Conservation (phyloP, 441 rosid species). For the Aquilaria agallochum region DNA sequence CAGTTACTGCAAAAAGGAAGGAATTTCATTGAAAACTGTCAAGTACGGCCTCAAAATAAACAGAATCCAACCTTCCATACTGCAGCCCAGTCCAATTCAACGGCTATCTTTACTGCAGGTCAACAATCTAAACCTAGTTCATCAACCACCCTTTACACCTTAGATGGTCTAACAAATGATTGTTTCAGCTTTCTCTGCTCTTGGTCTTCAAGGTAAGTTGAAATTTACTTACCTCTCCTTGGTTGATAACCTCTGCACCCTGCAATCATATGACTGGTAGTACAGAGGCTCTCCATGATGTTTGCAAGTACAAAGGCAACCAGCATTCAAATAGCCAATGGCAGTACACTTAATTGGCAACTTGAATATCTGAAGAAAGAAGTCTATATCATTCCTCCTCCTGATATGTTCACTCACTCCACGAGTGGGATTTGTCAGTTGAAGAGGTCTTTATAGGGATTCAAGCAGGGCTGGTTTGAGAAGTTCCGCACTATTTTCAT, state of each 20-base stretch:
- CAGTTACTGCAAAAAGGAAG: slow-evolving; percentile 1
- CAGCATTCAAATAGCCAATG: too few relatives aligned
- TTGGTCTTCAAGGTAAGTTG: background rate
- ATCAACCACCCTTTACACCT: too few relatives aligned
- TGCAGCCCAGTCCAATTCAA: background rate
- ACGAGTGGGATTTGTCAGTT: background rate
- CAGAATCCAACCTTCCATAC: too few relatives aligned
- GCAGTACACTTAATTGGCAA: too few relatives aligned
- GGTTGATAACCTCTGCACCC: background rate
- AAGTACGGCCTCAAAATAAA: background rate
- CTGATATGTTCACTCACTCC: background rate
- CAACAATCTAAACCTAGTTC: too few relatives aligned
- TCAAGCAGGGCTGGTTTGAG: background rate
- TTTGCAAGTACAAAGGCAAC: too few relatives aligned
- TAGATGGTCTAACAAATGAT: slow-evolving; percentile 1
- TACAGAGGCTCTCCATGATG: too few relatives aligned
- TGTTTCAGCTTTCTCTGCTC: background rate
- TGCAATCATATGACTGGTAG: too few relatives aligned
- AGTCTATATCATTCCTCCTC: background rate
- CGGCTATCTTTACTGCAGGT: too few relatives aligned
- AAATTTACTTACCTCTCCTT: background rate
- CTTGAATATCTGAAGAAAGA: background rate
- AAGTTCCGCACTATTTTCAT: too few relatives aligned
- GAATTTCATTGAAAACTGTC: background rate
- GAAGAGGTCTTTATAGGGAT: background rate